Conservation (phyloP, 768 basidiomycete species). For the Trametes gibbosa region DNA sequence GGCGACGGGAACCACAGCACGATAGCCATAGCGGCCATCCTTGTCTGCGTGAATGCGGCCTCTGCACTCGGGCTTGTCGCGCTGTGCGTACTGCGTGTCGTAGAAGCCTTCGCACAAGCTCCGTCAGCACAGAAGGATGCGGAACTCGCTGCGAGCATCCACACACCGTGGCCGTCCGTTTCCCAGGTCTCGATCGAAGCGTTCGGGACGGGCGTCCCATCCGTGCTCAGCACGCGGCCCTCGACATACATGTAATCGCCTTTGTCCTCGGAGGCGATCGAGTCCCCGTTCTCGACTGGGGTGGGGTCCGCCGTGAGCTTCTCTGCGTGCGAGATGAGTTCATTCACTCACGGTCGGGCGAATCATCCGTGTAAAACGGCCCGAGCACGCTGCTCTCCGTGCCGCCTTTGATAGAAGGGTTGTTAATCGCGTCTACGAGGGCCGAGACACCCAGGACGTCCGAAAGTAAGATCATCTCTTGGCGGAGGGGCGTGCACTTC, state of each 20-base stretch:
- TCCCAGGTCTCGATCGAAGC: conserved; percentile 85
- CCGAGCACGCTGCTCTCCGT: conserved; percentile 80
- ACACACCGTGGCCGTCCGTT: conserved; percentile 59
- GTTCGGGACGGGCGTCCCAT: conserved; percentile 61
- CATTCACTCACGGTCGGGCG: conserved; percentile 55
- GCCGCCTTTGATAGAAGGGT: conserved; percentile 55
- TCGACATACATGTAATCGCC: conserved; percentile 83
- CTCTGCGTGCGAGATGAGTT: neutral
- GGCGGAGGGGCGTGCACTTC: conserved; percentile 58
- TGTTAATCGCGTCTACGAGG: conserved; percentile 73
- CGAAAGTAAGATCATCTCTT: conserved; percentile 84
- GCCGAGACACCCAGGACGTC: conserved; percentile 78
- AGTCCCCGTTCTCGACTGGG: conserved; percentile 63
- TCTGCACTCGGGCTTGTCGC: conserved; percentile 66
- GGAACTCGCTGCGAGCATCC: conserved; percentile 1
- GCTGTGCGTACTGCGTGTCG: conserved; percentile 52
- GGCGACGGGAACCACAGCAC: conserved; percentile 66
- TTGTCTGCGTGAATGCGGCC: conserved; percentile 57
- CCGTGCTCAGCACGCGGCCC: conserved; percentile 57
- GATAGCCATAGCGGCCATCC: conserved; percentile 67
- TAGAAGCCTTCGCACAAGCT: conserved; percentile 29
- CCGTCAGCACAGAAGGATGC: conserved; percentile 10
- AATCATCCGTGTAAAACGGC: conserved; percentile 80
- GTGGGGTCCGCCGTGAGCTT: conserved; percentile 6
- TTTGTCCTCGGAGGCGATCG: conserved; percentile 85